Evolutionary conservation across 306 rosid genomes (phyloP), one percentile per base, ranked within the genome.

Genomic region (Potentilla sterilis): DNA sequence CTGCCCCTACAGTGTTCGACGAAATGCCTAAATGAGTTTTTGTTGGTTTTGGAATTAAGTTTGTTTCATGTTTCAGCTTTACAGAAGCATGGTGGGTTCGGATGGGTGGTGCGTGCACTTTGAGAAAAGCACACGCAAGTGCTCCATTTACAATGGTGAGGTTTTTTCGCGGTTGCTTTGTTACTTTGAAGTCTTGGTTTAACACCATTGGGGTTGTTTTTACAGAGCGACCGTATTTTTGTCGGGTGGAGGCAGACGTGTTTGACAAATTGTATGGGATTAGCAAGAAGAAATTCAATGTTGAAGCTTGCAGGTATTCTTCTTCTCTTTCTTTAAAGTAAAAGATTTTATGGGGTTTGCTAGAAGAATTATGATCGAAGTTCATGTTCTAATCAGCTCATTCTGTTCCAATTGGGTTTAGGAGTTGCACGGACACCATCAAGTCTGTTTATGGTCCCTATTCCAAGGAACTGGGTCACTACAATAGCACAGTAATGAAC

Each of bases 21-120:
- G 41, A 72, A 72, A 38, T 19, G 4, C 6, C 21, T 40, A 40
- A 22, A 57, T 40, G 19, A 19, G 21, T 54, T 66, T 19, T 40
- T 6, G 18, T 55, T 19, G 70, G 3, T 38, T 55, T 55, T 22
- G 76, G 41, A 57, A 9, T 9, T 81, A 57, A 32, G 15, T 40
- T 65, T 13, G 52, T 73, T 28, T 43, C 2, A 7, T 51, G 64
- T 85, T 87, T 83, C 91, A 95, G 98, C 92, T 86, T 8, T 95
- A 92, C 82, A 92, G 82, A 67, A 95, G 96, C 78, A 78, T 95
- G 83, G 85, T 83, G 24, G 96, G 96, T 40, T 82, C 81, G 1
- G 98, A 95, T 80, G 97, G 98, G 68, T 95, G 98, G 98, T 95
- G 97, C 43, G 75, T 90, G 64, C 89, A 92, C 83, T 92, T 73